Percentiles rank a stretch among this genome's conserved stretches.
phyloP scores from a whole-genome alignment of 78 protist genomes.

The Dictyostelium brefeldianum region DNA sequence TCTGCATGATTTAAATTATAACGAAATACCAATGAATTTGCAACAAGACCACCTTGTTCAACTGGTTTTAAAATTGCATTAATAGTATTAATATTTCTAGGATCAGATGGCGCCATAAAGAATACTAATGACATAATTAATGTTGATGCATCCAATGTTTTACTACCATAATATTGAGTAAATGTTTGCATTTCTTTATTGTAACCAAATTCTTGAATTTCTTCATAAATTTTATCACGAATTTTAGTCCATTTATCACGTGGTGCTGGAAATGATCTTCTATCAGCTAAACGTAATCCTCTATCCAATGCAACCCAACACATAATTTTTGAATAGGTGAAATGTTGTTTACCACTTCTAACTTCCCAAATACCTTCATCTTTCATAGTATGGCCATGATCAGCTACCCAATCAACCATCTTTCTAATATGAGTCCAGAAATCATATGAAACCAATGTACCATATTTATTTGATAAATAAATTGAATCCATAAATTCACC shows the following conservation, averaged over 20 bases:
- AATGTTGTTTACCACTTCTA: slow-evolving; percentile 78
- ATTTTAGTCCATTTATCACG: slow-evolving; percentile 59
- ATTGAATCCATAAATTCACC: slow-evolving; percentile 80
- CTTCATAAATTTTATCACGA: slow-evolving; percentile 60
- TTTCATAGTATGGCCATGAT: slow-evolving; percentile 37
- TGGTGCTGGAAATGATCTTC: slow-evolving; percentile 81
- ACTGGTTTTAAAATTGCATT: slow-evolving; percentile 54
- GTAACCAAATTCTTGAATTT: slow-evolving; percentile 67
- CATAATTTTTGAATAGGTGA: slow-evolving; percentile 79
- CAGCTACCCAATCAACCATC: slow-evolving; percentile 72
- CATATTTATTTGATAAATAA: slow-evolving; percentile 79
- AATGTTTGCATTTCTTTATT: slow-evolving; percentile 33
- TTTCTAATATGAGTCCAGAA: slow-evolving; percentile 69
- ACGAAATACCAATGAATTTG: slow-evolving; percentile 75
- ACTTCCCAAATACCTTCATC: slow-evolving; percentile 87
- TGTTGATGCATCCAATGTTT: slow-evolving; percentile 66
- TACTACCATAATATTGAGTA: slow-evolving; percentile 71
- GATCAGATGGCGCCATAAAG: slow-evolving; percentile 82
- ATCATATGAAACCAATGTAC: slow-evolving; percentile 62
- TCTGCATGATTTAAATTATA: slow-evolving; percentile 30
- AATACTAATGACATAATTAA: slow-evolving; percentile 80
- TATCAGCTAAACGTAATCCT: slow-evolving; percentile 67
- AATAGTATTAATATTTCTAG: slow-evolving; percentile 39
- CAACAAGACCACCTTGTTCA: slow-evolving; percentile 70
- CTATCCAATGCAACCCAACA: slow-evolving; percentile 84